Evolutionary conservation across 2,329 filamentous ascomycete genomes (phyloP).

Genomic region (Uncinocarpus reesii): DNA sequence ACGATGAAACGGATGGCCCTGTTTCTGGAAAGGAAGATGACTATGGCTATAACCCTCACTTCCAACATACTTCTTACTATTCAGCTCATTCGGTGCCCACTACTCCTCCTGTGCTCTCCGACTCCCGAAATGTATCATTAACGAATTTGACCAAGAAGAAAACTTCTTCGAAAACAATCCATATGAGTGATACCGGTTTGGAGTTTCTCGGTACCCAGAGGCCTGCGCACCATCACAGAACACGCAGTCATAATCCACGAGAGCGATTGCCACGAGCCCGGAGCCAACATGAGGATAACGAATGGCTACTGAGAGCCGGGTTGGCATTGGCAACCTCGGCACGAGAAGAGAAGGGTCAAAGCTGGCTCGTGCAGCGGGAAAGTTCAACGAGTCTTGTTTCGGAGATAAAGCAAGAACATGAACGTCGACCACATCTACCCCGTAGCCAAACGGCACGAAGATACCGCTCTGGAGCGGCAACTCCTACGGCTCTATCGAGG

Average conservation of each 20-base stretch:
- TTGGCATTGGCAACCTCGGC: conserved; percentile 47
- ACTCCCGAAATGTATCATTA: conserved; percentile 34
- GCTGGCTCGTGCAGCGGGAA: conserved; percentile 48
- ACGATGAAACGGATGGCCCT: conserved; percentile 25
- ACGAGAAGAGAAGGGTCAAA: conserved; percentile 52
- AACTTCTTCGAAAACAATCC: conserved; percentile 28
- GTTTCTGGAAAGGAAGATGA: conserved; percentile 18
- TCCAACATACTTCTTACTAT: conserved; percentile 30
- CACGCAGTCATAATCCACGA: conserved; percentile 11
- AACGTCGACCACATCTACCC: conserved; percentile 13
- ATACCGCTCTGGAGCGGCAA: conserved; percentile 30
- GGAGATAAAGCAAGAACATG: conserved; percentile 29
- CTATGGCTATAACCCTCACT: conserved; percentile 25
- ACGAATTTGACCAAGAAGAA: conserved; percentile 25
- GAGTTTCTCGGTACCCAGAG: conserved; percentile 22
- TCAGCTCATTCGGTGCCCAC: conserved; percentile 35
- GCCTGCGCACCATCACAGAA: conserved; percentile 21
- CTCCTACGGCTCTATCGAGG: conserved; percentile 26
- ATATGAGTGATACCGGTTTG: conserved; percentile 30
- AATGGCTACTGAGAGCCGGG: conserved; percentile 52
- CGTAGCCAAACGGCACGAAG: conserved; percentile 21
- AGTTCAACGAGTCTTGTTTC: conserved; percentile 45
- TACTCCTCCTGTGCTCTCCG: conserved; percentile 35
- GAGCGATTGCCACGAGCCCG: conserved; percentile 14
- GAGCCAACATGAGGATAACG: conserved; percentile 33